Conservation (phyloP, 352 stramenopile genomes). For the Peronosclerospora sorghi region DNA sequence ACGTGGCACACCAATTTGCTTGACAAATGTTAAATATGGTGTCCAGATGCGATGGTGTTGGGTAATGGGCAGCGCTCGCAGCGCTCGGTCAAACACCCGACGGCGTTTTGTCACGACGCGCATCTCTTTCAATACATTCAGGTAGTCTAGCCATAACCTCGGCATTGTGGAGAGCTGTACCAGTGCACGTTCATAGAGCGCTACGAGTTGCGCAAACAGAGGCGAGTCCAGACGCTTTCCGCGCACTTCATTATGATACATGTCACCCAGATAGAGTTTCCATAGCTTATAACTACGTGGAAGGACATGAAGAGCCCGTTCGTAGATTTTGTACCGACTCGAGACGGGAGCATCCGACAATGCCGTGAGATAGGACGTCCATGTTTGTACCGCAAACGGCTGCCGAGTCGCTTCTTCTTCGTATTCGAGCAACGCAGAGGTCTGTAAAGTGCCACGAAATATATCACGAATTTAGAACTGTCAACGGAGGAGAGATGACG, state of each 20-base stretch:
- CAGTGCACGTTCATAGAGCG: slow-evolving; percentile 85
- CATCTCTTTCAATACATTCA: slow-evolving; percentile 63
- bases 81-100: slow-evolving; percentile 89
- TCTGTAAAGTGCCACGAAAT: no score
- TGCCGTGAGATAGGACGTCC: slow-evolving; percentile 55
- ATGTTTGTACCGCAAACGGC: slow-evolving; percentile 79
- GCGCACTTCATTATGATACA: slow-evolving; percentile 48
- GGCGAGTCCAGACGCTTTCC: slow-evolving; percentile 49
- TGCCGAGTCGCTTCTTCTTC: slow-evolving; percentile 82
- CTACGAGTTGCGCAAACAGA: slow-evolving; percentile 25
- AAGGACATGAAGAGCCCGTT: slow-evolving; percentile 75
- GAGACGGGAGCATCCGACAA: slow-evolving; percentile 15
- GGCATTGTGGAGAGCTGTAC: slow-evolving; percentile 93
- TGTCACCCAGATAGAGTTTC: slow-evolving; percentile 80
- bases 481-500: no score
- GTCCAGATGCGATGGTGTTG: slow-evolving; percentile 96
- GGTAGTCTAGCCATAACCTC: slow-evolving; percentile 91
- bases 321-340: slow-evolving; percentile 59
- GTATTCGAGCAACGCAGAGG: slow-evolving; percentile 38
- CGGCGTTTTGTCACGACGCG: slow-evolving; percentile 70
- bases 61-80: slow-evolving; percentile 93
- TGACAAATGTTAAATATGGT: slow-evolving; percentile 86
- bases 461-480: no score
- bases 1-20: slow-evolving; percentile 54
- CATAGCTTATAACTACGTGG: slow-evolving; percentile 94